phyloP scores from a whole-genome alignment of 257 asterid genomes.

The Anisodus tanguticus region DNA sequence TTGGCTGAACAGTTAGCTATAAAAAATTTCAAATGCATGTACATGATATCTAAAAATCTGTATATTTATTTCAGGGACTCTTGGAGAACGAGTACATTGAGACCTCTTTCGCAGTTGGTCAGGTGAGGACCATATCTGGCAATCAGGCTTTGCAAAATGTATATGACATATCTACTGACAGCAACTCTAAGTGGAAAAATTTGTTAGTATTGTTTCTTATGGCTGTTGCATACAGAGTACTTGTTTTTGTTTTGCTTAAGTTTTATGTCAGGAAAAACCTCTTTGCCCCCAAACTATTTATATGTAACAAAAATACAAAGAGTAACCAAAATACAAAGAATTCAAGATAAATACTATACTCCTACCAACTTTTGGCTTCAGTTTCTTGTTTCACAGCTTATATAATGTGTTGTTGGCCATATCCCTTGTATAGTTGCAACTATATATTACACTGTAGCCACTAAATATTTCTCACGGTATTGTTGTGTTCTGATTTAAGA shows the following conservation, averaged over 20 bases:
- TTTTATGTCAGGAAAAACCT: constrained; percentile 57
- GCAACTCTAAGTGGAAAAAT: constrained; percentile 78
- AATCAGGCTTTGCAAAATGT: constrained; percentile 75
- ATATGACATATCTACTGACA: constrained; percentile 66
- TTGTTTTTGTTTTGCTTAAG: constrained; percentile 64
- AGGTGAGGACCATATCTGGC: constrained; percentile 83
- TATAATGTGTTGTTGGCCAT: not conserved
- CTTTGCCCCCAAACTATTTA: constrained; percentile 44
- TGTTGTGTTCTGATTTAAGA: not conserved
- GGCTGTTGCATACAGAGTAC: constrained; percentile 73
- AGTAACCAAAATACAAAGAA: constrained; percentile 52
- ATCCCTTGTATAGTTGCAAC: not conserved
- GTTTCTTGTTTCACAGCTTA: constrained; percentile 23
- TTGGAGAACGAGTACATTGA: constrained; percentile 91
- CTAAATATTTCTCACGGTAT: not conserved
- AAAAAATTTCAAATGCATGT: not conserved
- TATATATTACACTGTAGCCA: not conserved
- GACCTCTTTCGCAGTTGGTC: constrained; percentile 82
- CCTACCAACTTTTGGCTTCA: constrained; percentile 24
- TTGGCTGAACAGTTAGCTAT: not conserved
- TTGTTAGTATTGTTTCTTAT: constrained; percentile 67
- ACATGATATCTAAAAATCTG: not conserved
- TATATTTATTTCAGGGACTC: constrained; percentile 63
- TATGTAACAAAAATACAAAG: not conserved
- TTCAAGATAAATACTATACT: constrained; percentile 45